A percentile compares a stretch with the other conserved stretches of the same genome.
phyloP scores from a whole-genome alignment of 306 rosid genomes.

The Quercus suber region DNA sequence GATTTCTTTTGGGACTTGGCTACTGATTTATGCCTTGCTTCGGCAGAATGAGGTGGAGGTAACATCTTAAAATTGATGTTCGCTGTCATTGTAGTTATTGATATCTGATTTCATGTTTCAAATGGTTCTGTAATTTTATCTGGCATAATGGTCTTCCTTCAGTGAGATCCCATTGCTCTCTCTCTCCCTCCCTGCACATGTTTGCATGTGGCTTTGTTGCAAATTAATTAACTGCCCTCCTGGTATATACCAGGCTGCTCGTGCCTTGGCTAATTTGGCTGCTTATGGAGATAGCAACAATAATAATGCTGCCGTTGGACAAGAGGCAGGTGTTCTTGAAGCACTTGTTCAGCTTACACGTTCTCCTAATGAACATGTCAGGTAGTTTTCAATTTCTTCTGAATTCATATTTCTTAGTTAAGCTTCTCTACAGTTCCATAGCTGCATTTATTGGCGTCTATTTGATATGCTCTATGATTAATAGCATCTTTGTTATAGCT shows the following conservation, averaged over 20 bases:
- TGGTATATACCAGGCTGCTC: conserved; percentile 76
- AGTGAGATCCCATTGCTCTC: background rate
- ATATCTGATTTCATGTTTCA: background rate
- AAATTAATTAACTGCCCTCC: conserved; percentile 18
- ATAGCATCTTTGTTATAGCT: background rate
- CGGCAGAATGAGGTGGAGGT: background rate
- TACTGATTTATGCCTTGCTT: background rate
- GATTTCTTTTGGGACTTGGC: background rate
- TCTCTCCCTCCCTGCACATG: background rate
- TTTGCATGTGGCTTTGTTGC: background rate
- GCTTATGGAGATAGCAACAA: conserved; percentile 99
- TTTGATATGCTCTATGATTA: too few relatives aligned
- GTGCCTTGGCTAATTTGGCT: conserved; percentile 98
- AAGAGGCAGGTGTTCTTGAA: conserved; percentile 98
- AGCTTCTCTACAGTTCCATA: background rate
- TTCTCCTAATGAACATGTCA: conserved; percentile 94
- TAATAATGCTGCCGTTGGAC: conserved; percentile 96
- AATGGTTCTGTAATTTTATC: background rate
- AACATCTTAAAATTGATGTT: background rate
- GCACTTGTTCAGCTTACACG: conserved; percentile 98
- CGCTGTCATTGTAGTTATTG: background rate
- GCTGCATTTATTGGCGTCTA: background rate
- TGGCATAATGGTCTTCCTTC: background rate
- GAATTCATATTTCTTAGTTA: background rate
- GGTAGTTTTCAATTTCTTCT: conserved; percentile 44